Percentiles rank a stretch among this genome's conserved stretches.
Conservation (phyloP, 148 eudicot genomes). For the Chenopodium album region DNA sequence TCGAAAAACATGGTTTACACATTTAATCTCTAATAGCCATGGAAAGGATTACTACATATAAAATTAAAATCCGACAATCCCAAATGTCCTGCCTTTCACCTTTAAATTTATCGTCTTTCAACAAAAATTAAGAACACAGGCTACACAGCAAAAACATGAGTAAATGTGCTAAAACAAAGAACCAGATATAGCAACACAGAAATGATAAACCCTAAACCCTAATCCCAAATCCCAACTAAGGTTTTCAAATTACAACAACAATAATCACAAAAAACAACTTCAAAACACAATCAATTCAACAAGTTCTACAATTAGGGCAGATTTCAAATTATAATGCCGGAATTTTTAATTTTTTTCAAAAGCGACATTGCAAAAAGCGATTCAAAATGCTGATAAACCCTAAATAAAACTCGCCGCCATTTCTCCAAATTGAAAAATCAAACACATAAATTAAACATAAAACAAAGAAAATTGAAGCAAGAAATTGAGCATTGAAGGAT, state of each 20-base stretch:
- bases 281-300: background rate
- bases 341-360: background rate
- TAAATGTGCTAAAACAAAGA: background rate
- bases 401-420: constrained; percentile 4
- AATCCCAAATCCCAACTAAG: too few species aligned
- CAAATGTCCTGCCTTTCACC: background rate
- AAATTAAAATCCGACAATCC: background rate
- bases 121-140: too few species aligned
- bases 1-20: background rate
- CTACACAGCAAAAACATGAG: background rate
- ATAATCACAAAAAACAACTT: background rate
- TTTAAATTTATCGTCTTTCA: background rate
- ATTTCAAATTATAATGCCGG: background rate
- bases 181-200: too few species aligned
- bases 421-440: background rate
- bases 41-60: too few species aligned
- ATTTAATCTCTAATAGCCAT: background rate
- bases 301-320: background rate
- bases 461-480: background rate
- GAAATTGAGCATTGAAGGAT: background rate
- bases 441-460: background rate
- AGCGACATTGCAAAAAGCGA: background rate
- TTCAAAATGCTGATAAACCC: background rate
- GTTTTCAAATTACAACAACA: too few species aligned
- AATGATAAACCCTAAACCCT: background rate